Evolutionary conservation across 2,329 filamentous ascomycete genomes (phyloP), one percentile per base, ranked within the genome.

Genomic region (Xylariomycetidae sp.): DNA sequence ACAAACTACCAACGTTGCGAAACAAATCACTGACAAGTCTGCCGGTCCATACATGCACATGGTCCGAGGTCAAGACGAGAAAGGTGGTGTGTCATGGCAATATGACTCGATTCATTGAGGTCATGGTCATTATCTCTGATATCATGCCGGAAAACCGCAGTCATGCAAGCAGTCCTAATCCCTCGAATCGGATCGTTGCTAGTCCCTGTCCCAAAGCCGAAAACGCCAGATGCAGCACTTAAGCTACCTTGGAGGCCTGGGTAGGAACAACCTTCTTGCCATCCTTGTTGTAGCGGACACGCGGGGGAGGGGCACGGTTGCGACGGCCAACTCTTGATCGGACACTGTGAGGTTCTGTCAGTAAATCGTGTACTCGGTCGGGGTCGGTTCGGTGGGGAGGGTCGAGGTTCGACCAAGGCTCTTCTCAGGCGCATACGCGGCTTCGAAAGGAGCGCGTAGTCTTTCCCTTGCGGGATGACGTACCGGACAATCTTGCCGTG

Each of bases 401-500:
- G 38, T 42, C 41, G 48, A 50, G 57, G 63, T 66, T 68, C 68
- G 60, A 66, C 72, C 72, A 76, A 77, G 74, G 73, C 60, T 77
- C 73, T 53, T 68, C 65, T 68, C 61, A 65, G 56, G 60, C 59
- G 57, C 64, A 63, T 60, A 57, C 57, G 56, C 56, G 50, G 40
- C 38, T 46, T 46, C 44, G 39, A 34, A 49, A 35, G 36, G 40
- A 48, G 48, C 43, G 53, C 54, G 57, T 52, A 74, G 73, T 75
- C 74, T 71, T 76, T 71, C 69, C 71, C 70, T 69, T 65, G 58
- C 50, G 61, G 49, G 56, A 72, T 66, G 66, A 79, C 89, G 71
- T 92, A 96, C 90, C 92, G 90, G 72, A 98, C 93, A 70, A 98
- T 98, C 85, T 98, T 98, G 80, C 92, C 92, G 80, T 98, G 92